Evolutionary conservation across 352 stramenopile species (phyloP), one percentile per base, ranked within the genome.

Genomic region (Phytophthora boehmeriae): DNA sequence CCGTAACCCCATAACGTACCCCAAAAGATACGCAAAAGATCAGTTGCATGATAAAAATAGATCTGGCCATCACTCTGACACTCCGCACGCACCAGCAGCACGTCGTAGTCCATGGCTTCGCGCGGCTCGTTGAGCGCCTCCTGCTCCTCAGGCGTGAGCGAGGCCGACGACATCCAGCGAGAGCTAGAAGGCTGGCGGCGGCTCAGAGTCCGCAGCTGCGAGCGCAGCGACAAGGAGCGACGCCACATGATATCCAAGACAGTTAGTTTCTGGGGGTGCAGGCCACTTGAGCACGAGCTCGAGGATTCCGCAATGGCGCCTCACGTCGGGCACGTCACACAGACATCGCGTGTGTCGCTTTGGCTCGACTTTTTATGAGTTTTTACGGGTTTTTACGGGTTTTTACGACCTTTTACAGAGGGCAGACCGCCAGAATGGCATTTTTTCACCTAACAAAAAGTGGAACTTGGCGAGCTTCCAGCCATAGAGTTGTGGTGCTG

Each of bases 51-150:
- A 27, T 11, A 16, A 42, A 34, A 54, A 34, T 9, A 16, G 10
- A 42, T 6, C 13, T 42, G 10, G 35, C 19, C 43, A 69, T 69
- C 66, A 66, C 54, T 68, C 62, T 53, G 54, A n/a, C 25, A 59
- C 19, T 38, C 4, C 39, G 9, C 32, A 59, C 63, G 86, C 35
- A 99, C 97, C 73, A 99, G 96, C 41, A 99, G 75, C 23, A 99
- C 97, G 86, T 99, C 98, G 86, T 99, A 99, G 65, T 98, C 94
- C 96, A 99, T 98, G 51, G 64, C 81, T 66, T 99, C 95, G 41
- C 95, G 89, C 52, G 83, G 80, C 61, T 80, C 75, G 41, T 80
- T 80, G 27, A 96, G 60, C 61, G 87, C 62, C 66, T 92, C 80
- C 50, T 80, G 69, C 53, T 94, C 83, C 54, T 91, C 79, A 5